Evolutionary conservation across 805 yeast genomes (phyloP).

Genomic region (Metschnikowia matae): DNA sequence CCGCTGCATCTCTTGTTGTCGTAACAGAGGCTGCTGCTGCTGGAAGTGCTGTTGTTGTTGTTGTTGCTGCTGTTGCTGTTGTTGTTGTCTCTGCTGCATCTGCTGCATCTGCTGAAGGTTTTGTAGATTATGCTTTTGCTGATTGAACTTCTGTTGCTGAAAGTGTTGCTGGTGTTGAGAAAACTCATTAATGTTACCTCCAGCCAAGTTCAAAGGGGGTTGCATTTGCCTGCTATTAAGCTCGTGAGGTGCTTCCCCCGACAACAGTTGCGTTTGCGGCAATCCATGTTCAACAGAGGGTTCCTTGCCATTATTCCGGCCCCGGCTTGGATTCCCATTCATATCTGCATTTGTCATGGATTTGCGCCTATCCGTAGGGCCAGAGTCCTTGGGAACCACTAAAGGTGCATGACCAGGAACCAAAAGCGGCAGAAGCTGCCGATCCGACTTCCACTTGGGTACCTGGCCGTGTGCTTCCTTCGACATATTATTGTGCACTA

Average conservation of each 20-base stretch:
- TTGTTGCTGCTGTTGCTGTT: background rate
- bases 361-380: background rate
- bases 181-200: background rate
- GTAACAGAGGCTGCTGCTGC: background rate
- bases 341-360: background rate
- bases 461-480: background rate
- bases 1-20: background rate
- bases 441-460: background rate
- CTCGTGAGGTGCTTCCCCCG: background rate
- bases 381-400: background rate
- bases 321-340: background rate
- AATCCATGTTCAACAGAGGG: background rate
- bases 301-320: background rate
- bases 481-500: background rate
- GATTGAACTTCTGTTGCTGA: slow-evolving; percentile 4
- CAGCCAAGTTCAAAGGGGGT: background rate
- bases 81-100: background rate
- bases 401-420: slow-evolving; percentile 4
- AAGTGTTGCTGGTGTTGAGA: background rate
- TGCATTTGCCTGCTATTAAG: background rate
- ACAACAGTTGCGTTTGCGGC: background rate
- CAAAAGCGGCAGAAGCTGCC: slow-evolving; percentile 1
- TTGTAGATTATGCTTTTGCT: background rate
- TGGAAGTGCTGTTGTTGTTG: slow-evolving; percentile 2
- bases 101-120: slow-evolving; percentile 1